phyloP scores from a whole-genome alignment of 805 yeast genomes.

The Metschnikowia matae region DNA sequence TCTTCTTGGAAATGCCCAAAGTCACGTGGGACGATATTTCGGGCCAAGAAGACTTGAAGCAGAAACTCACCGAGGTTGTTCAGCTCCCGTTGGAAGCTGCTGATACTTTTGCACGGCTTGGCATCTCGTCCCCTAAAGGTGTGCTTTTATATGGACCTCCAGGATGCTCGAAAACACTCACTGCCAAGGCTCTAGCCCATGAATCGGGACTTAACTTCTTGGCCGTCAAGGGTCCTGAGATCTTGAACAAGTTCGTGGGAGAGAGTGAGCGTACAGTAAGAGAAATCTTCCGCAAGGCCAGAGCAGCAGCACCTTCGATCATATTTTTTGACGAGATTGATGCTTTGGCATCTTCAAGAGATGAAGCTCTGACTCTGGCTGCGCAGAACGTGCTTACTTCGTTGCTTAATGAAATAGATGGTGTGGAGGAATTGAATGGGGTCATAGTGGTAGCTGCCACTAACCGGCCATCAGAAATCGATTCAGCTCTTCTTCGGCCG shows the following conservation, averaged over 20 bases:
- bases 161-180: conserved; percentile 94
- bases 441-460: conserved; percentile 96
- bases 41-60: conserved; percentile 83
- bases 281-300: conserved; percentile 87
- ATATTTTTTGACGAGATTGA: conserved; percentile 97
- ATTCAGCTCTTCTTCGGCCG: conserved; percentile 89
- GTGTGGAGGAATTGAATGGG: conserved; percentile 91
- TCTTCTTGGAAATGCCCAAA: conserved; percentile 89
- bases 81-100: conserved; percentile 85
- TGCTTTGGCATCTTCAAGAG: conserved; percentile 80
- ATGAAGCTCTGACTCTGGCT: conserved; percentile 58
- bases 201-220: conserved; percentile 96
- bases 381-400: conserved; percentile 87
- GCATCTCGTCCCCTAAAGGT: conserved; percentile 90
- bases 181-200: conserved; percentile 97
- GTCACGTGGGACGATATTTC: conserved; percentile 94
- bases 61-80: conserved; percentile 81
- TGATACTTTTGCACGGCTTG: conserved; percentile 69
- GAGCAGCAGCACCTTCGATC: conserved; percentile 91
- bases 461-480: conserved; percentile 89
- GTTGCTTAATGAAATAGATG: conserved; percentile 90
- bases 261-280: conserved; percentile 92
- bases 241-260: conserved; percentile 92
- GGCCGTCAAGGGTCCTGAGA: conserved; percentile 93
- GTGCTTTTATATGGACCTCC: conserved; percentile 95